phyloP scores from a whole-genome alignment of 2,329 filamentous ascomycete species.

The Diaporthe humulicola region DNA sequence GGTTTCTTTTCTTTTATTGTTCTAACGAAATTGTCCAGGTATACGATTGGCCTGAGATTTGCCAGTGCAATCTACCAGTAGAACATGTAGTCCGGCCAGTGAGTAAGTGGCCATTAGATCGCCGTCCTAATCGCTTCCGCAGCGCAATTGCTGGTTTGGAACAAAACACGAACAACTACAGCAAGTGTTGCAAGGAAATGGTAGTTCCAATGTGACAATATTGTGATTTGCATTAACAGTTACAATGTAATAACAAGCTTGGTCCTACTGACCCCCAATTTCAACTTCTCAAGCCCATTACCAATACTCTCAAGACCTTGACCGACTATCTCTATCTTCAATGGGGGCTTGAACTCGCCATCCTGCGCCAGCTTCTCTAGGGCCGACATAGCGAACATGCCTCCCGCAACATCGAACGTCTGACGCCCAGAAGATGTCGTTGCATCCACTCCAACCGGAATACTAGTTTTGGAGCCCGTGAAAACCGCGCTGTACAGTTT shows the following conservation, averaged over 20 bases:
- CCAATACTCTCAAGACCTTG: conserved; percentile 44
- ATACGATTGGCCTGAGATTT: too few relatives aligned
- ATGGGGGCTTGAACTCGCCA: conserved; percentile 46
- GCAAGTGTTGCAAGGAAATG: background rate
- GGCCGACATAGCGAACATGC: conserved; percentile 42
- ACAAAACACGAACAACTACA: background rate
- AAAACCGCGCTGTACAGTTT: conserved; percentile 48
- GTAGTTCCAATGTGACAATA: background rate
- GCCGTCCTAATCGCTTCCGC: too few relatives aligned
- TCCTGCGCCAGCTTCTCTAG: conserved; percentile 44
- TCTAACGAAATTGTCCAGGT: too few relatives aligned
- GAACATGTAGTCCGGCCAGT: too few relatives aligned
- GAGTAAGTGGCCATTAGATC: too few relatives aligned
- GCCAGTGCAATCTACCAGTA: too few relatives aligned
- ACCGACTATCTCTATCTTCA: conserved; percentile 47
- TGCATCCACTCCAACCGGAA: conserved; percentile 46
- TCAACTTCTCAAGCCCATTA: conserved; percentile 45
- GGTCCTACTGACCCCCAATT: conserved; percentile 47
- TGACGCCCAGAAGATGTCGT: conserved; percentile 44
- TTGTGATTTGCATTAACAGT: background rate
- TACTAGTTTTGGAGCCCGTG: conserved; percentile 43
- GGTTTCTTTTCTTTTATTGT: too few relatives aligned
- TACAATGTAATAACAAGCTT: conserved; percentile 46
- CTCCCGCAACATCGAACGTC: conserved; percentile 43
- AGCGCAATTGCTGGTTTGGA: too few relatives aligned